phyloP scores from a whole-genome alignment of 2,329 filamentous ascomycete species.

The Scedosporium dehoogii region DNA sequence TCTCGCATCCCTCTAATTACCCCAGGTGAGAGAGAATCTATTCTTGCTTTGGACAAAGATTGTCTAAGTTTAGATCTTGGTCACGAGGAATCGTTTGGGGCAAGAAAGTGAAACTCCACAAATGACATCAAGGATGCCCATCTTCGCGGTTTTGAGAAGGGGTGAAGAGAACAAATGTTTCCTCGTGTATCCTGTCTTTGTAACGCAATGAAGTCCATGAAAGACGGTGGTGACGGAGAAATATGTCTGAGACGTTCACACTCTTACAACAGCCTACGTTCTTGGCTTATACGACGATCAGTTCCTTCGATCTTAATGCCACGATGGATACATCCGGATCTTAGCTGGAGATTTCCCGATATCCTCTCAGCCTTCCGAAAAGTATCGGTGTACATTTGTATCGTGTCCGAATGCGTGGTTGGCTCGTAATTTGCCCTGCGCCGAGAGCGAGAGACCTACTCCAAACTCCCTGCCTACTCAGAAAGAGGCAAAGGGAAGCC shows the following conservation, averaged over 20 bases:
- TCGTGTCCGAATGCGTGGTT: too few species aligned
- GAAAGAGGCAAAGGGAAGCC: too few species aligned
- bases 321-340: too few species aligned
- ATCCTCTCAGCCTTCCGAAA: too few species aligned
- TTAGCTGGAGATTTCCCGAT: too few species aligned
- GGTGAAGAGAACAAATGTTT: neutral
- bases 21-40: neutral
- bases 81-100: neutral
- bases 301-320: too few species aligned
- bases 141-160: neutral
- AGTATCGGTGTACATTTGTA: too few species aligned
- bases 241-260: neutral
- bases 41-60: neutral
- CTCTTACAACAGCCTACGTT: neutral
- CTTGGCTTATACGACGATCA: neutral
- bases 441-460: too few species aligned
- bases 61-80: neutral
- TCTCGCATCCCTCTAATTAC: too few species aligned
- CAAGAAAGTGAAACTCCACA: neutral
- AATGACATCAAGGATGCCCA: neutral
- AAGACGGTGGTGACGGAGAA: neutral
- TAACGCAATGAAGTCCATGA: too few species aligned
- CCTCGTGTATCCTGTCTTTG: neutral
- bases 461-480: too few species aligned
- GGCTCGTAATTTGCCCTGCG: too few species aligned